Base-by-base conservation (phyloP, 768 basidiomycete genomes). In the Nidula microcarpa region DNA sequence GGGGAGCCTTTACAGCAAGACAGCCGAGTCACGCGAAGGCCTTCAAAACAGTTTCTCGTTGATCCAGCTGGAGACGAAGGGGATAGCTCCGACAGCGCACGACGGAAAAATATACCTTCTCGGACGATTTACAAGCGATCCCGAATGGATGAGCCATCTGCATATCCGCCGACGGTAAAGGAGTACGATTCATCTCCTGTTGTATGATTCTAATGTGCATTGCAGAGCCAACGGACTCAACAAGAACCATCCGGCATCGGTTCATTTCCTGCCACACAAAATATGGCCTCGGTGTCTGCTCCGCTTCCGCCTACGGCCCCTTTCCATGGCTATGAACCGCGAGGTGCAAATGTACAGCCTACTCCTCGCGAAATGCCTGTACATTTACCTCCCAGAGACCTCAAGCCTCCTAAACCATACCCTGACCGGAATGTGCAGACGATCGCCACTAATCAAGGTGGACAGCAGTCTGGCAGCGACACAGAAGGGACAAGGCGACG, bases 31-130 rank as follows among this genome's bases (percentile, higher is more conserved):
- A 11, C 23, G 10, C 2, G n/a, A n/a, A 46, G 23, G 23, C 4
- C 44, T 4, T 30, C 44, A 10, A n/a, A 23, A 23, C 13, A 30
- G n/a, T 46, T 46, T 46, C 44, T 46, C 23, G 44, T 46, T 11
- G 44, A 46, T 46, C 14, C 44, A 11, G 53, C 51, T 35, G 56
- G 58, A 14, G 68, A 71, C 32, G 71, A 66, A 46, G 63, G 60
- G 32, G 63, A 70, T 23, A 70, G 62, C 43, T 70, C 73, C 18
- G 71, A 74, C 49, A 67, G 62, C 47, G 23, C 23, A 70, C 69
- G 55, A 43, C 57, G 52, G 37, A 65, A 57, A 44, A 44, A 50
- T 3, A 47, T 33, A 34, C 41, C 50, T 11, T 46, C 57, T 23
- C 57, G 53, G 18, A 52, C 57, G 16, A 50, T 61, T 39, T 68